These are phyloP conservation scores for Chlorella sp. DNA, from an alignment of 139 green algal genomes.

Conservation along the genomic window DNA sequence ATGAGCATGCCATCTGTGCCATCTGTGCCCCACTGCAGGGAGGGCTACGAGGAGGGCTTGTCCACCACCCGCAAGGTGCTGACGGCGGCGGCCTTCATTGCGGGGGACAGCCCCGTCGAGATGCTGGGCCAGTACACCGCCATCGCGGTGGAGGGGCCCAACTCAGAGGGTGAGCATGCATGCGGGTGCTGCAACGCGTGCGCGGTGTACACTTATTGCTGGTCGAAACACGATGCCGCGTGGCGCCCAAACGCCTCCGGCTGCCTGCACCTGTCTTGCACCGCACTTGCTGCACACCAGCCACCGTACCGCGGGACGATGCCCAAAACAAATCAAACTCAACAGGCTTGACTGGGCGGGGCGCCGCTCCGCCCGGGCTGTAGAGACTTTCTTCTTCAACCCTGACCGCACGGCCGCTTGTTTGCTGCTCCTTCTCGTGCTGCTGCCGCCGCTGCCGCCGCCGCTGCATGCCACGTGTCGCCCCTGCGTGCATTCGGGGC, in stretches of 20 bases:
- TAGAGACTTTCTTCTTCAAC: constrained; percentile 34
- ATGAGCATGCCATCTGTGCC: no score
- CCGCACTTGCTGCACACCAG: neutral
- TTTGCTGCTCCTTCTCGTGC: neutral
- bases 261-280: neutral
- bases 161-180: constrained; percentile 9
- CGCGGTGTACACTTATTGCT: no score
- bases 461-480: neutral
- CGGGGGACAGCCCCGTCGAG: constrained; percentile 82
- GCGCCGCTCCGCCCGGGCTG: neutral
- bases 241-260: no score
- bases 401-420: constrained; percentile 27
- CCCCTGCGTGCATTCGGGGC: neutral
- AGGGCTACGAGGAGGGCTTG: constrained; percentile 96
- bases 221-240: no score
- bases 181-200: neutral
- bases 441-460: neutral
- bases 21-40: constrained; percentile 38
- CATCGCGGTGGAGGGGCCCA: constrained; percentile 46
- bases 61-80: constrained; percentile 64
- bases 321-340: constrained; percentile 44
- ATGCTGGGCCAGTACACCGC: constrained; percentile 82
- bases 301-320: neutral
- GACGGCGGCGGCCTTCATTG: constrained; percentile 82
- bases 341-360: constrained; percentile 44